phyloP scores from a whole-genome alignment of 257 asterid genomes.

The Fraxinus cuspidata region DNA sequence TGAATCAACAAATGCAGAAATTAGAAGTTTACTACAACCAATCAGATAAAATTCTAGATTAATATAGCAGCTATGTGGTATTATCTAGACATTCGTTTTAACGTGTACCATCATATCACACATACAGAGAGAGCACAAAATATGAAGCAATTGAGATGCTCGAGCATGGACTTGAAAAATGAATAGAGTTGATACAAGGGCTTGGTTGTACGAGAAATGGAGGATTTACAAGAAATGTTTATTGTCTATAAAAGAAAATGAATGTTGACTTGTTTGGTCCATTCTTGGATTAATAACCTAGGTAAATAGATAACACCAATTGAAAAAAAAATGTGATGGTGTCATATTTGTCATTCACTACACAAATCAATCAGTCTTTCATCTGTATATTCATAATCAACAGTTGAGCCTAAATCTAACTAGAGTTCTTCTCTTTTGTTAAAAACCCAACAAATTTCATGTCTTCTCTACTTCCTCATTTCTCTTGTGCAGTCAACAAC shows the following conservation, averaged over 20 bases:
- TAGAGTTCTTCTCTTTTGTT: background rate
- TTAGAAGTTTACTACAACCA: conserved; percentile 15
- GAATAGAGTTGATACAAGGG: background rate
- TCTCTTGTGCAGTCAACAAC: background rate
- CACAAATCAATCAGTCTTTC: background rate
- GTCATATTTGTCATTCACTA: background rate
- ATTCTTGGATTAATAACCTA: background rate
- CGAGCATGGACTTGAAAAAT: background rate
- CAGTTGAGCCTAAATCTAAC: background rate
- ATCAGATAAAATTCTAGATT: conserved; percentile 7
- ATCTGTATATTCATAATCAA: background rate
- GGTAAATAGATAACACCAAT: background rate
- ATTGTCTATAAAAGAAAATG: no score
- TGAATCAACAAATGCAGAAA: conserved; percentile 1
- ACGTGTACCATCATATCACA: background rate
- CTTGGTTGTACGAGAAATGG: no score
- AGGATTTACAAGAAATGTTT: no score
- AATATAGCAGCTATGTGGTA: background rate
- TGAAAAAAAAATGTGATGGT: background rate
- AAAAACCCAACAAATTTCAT: background rate
- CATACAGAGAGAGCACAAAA: background rate
- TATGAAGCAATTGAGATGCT: background rate
- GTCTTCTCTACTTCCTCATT: background rate
- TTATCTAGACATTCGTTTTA: background rate
- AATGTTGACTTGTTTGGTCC: no score